Evolutionary conservation across 2,329 filamentous ascomycete species (phyloP).

Genomic region (Hypocreales sp.): DNA sequence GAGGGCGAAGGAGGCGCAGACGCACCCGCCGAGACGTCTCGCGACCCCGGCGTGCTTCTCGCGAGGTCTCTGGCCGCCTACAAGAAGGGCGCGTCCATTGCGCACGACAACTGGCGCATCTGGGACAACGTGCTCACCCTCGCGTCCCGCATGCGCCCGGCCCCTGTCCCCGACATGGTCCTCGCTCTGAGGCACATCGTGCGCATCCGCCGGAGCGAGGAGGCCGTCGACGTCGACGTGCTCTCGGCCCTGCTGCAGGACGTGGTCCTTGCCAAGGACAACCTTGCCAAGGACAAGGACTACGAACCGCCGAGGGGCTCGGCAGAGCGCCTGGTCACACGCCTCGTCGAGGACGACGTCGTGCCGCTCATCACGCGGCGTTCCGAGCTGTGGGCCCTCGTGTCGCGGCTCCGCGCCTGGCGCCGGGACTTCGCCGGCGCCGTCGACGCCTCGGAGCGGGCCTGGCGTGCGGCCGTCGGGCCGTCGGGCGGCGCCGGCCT

Average conservation of each 20-base stretch:
- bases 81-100: constrained; percentile 71
- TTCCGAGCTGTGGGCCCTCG: constrained; percentile 59
- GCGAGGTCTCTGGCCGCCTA: constrained; percentile 69
- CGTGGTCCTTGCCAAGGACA: constrained; percentile 34
- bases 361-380: constrained; percentile 74
- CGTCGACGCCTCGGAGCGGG: constrained; percentile 74
- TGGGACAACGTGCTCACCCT: constrained; percentile 95
- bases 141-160: constrained; percentile 60
- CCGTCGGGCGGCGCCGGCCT: constrained; percentile 30
- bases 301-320: constrained; percentile 36
- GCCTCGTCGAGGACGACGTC: constrained; percentile 59
- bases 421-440: constrained; percentile 53
- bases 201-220: constrained; percentile 62
- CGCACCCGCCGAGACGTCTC: constrained; percentile 9
- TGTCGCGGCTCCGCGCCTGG: constrained; percentile 61
- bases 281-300: constrained; percentile 13
- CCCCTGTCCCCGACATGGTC: constrained; percentile 60
- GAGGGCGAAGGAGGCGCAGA: constrained; percentile 11
- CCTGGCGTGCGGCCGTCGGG: constrained; percentile 59
- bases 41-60: constrained; percentile 45
- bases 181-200: constrained; percentile 61
- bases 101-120: constrained; percentile 78
- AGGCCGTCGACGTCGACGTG: constrained; percentile 60
- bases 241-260: constrained; percentile 59
- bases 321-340: constrained; percentile 45